A percentile compares a stretch with the other conserved stretches of the same genome.
These are phyloP conservation scores for Paratinospora sagittata DNA, from an alignment of 164 flowering plant genomes.

Conservation along the genomic window DNA sequence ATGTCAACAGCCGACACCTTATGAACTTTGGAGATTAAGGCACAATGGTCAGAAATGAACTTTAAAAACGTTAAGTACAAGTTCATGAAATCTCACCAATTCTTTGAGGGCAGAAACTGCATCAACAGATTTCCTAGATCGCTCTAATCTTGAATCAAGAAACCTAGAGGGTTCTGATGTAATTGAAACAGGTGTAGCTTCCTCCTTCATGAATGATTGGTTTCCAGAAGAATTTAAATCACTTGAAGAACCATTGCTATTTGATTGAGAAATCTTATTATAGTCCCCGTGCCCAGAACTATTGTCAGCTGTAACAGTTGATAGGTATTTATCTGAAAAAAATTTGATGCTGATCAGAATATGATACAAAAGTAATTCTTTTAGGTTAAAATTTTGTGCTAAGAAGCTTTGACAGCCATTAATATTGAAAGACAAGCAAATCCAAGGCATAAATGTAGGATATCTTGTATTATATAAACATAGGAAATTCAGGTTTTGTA, in stretches of 20 bases:
- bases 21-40: slow-evolving; percentile 4
- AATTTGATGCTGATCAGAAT: slow-evolving; percentile 12
- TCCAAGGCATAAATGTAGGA: no score
- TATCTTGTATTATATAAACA: no score
- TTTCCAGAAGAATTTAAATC: slow-evolving; percentile 42
- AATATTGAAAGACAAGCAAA: no score
- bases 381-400: no score
- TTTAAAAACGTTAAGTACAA: slow-evolving; percentile 5
- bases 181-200: slow-evolving; percentile 35
- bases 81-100: slow-evolving; percentile 19
- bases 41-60: neutral
- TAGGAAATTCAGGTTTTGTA: no score
- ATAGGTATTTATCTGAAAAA: slow-evolving; percentile 63
- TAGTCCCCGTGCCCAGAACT: slow-evolving; percentile 41
- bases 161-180: slow-evolving; percentile 44
- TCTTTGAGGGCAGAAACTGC: slow-evolving; percentile 29
- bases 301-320: slow-evolving; percentile 43
- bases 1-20: slow-evolving; percentile 6
- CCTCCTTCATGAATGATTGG: slow-evolving; percentile 42
- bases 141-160: slow-evolving; percentile 53
- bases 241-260: slow-evolving; percentile 42
- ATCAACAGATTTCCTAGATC: slow-evolving; percentile 32
- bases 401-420: no score
- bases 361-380: neutral
- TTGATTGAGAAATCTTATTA: slow-evolving; percentile 32